A percentile compares a stretch with the other conserved stretches of the same genome.
These are phyloP conservation scores for Orobanche coerulescens DNA, from an alignment of 257 asterid genomes.

Conservation along the genomic window DNA sequence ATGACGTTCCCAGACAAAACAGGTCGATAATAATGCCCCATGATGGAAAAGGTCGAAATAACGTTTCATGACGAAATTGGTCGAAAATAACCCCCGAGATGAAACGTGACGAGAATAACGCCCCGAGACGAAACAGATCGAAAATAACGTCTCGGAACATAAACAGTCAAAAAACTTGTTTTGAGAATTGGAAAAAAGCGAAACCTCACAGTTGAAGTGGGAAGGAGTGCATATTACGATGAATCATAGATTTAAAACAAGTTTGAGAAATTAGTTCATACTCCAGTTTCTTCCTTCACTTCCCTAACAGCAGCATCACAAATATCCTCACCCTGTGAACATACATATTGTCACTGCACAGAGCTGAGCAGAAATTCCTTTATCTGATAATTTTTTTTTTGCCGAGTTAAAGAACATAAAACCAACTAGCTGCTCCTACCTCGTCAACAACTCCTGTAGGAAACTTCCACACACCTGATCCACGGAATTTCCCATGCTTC, in stretches of 20 bases:
- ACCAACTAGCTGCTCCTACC: constrained; percentile 39
- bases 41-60: too few relatives aligned
- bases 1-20: too few relatives aligned
- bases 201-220: too few relatives aligned
- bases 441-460: constrained; percentile 98
- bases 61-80: too few relatives aligned
- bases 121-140: too few relatives aligned
- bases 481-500: constrained; percentile 64
- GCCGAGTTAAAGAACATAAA: neutral
- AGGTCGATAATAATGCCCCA: too few relatives aligned
- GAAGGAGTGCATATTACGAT: neutral
- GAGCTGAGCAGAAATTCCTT: neutral
- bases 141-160: too few relatives aligned
- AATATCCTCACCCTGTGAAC: constrained; percentile 83
- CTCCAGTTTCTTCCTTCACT: constrained; percentile 99
- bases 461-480: constrained; percentile 85
- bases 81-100: too few relatives aligned
- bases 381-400: neutral
- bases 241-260: neutral
- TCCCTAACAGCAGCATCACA: constrained; percentile 92
- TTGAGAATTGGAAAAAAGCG: too few relatives aligned
- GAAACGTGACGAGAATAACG: too few relatives aligned
- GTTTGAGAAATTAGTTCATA: constrained; percentile 30
- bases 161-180: too few relatives aligned
- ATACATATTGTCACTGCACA: constrained; percentile 10